Base-by-base conservation (phyloP, 2,329 filamentous ascomycete genomes). In the Apiospora rasikravindrae region DNA sequence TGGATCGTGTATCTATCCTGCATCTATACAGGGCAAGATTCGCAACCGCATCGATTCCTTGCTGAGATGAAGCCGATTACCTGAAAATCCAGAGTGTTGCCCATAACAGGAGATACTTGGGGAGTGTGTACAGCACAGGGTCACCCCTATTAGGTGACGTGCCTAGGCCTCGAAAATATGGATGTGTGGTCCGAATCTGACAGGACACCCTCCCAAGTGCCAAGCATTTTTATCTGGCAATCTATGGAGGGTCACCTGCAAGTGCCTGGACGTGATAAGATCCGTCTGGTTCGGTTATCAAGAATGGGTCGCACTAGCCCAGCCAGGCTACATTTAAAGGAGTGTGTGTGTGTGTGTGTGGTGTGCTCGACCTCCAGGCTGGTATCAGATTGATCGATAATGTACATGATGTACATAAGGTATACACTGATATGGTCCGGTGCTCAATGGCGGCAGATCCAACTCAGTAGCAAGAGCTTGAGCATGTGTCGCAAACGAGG, bases 191-290 rank as follows among this genome's bases (percentile, higher is more conserved):
- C 14, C 29, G 26, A 33, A 11, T 37, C 22, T 61, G 53, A 37
- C 53, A 37, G 53, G 53, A 64, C 57, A 64, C 33, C 33, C 22
- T 40, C 57, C 19, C 19, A 40, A 40, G 29, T 40, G 57, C 57
- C 57, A 64, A 64, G 57, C 57, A 10, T 64, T 64, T 64, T 64
- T 64, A 64, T 64, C 57, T 64, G 33, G 57, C 57, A 37, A 64
- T 64, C 57, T 64, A 40, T 64, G 40, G 33, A 64, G 33, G 57
- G 33, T 64, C 57, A 22, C 29, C 57, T 64, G 57, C 57, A 64
- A 64, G 57, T 40, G 33, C 57, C 57, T 64, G 53, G 29, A n/a
- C 29, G 16, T 61, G 53, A 61, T 61, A 61, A 61, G 53, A 61
- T 61, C 53, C 53, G 53, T 37, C 29, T 40, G 57, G 57, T 40